These are phyloP conservation scores for Musa schizocarpa DNA, from an alignment of 176 grass and related monocot genomes.

Conservation along the genomic window DNA sequence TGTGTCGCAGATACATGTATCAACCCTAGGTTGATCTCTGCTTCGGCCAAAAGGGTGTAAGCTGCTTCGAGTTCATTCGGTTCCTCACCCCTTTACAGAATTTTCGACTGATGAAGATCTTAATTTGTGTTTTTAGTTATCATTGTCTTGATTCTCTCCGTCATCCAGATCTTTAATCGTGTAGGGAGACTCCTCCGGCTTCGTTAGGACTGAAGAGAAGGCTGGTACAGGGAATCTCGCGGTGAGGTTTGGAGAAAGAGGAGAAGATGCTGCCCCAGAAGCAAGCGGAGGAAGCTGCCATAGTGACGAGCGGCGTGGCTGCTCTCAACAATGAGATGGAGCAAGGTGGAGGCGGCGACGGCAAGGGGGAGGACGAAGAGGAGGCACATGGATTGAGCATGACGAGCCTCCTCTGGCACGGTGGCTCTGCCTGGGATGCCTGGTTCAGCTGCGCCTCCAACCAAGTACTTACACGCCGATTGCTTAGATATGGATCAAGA, in stretches of 20 bases:
- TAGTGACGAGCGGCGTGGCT: not conserved
- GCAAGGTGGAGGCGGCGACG: not conserved
- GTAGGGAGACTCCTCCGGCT: too few species aligned
- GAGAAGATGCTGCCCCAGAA: not conserved
- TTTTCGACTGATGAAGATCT: too few species aligned
- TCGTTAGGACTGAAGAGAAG: too few species aligned
- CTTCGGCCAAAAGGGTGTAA: too few species aligned
- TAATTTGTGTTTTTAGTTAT: too few species aligned
- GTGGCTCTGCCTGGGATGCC: conserved; percentile 11
- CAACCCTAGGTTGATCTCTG: too few species aligned
- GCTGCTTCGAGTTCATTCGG: too few species aligned
- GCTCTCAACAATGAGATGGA: not conserved
- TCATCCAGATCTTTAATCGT: too few species aligned
- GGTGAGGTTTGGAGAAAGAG: not conserved
- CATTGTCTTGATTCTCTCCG: too few species aligned
- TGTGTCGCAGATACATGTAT: too few species aligned
- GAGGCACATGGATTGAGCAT: conserved; percentile 21
- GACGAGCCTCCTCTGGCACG: conserved; percentile 32
- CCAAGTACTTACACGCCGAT: not conserved
- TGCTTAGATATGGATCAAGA: too few species aligned
- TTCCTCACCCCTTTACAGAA: too few species aligned
- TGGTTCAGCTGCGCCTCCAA: conserved; percentile 27
- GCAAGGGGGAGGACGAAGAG: not conserved
- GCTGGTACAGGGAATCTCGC: not conserved
- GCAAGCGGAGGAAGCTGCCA: not conserved